Evolutionary conservation across 2,329 filamentous ascomycete species (phyloP), one percentile per base, ranked within the genome.

Genomic region (Penicillium occitanis): DNA sequence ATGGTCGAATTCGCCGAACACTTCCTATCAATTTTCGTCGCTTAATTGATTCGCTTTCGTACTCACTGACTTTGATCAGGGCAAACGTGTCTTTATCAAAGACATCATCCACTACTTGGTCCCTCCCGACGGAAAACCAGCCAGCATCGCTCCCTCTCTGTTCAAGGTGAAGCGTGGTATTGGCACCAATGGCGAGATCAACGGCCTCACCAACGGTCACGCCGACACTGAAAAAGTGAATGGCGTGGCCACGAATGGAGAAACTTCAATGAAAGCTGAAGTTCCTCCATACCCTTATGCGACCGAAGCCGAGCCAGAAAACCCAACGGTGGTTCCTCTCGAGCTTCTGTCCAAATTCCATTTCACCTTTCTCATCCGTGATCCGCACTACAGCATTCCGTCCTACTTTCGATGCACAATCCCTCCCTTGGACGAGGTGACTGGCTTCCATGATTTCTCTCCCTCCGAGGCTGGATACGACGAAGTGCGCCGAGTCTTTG

Each of bases 11-110:
- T 46, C 3, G 22, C 22, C 53, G 10, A 42, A 46, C 57, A 46
- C 8, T 25, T 60, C 11, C 8, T 7, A 19, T 7, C 57, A 13
- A 7, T 57, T 57, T 35, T 37, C 28, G n/a, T 10, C 57, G 14
- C 35, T n/a, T 28, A 33, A 40, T 22, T 8, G 19, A 42, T 22
- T 22, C n/a, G 40, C 17, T 13, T n/a, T 1, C n/a, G 25, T 4
- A 25, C 25, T 25, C 25, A 58, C 51, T 50, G 19, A 58, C 28
- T 33, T 28, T 60, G 74, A 8, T 71, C 68, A 96, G 91, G 91
- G 89, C 73, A 97, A 96, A 83, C 91, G 94, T 72, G 83, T 96
- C 73, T 97, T 98, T 82, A 95, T 99, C 86, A 99, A 99, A 80
- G 95, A 98, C 78, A 99, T 98, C 82, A 90, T 91, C 65, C 90